Base-by-base conservation (phyloP, 73 alveolate genomes). In the Paramecium primaurelia region DNA sequence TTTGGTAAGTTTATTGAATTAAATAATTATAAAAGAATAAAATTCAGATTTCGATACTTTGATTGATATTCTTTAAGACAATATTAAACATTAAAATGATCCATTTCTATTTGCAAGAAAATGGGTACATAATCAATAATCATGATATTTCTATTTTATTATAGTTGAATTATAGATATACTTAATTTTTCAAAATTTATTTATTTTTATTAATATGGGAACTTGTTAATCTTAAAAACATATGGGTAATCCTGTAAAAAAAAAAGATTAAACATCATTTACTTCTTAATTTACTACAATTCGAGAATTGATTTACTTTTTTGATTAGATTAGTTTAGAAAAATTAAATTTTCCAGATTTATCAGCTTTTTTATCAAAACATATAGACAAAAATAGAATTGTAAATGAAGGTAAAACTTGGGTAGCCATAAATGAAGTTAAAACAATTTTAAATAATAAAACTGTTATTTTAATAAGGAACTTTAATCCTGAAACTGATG, bases 81-180 rank as follows among this genome's bases (percentile, higher is more conserved):
- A 73, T 40, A 42, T 73, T 26, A 73, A 73, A 36, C 59, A 73
- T 37, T 68, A 37, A 20, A 73, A 73, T 73, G 87, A 73, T 73
- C 87, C 60, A 3, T 34, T 73, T 44, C 38, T 73, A 73, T 73
- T 73, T 73, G 87, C 87, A 34, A 34, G 87, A n/a, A 73, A 73
- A 38, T 73, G 87, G 87, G 18, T 9, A 14, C 84, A 64, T 14
- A 64, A 64, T 28, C 49, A 64, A 64, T 28, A 11, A 64, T 7
- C 7, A 32, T 64, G 84, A 64, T 25, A 30, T 26, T 32, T 64
- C 34, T 54, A 51, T 51, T 51, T 51, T 51, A 51, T 51, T 16
- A 14, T 54, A n/a, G 36, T 54, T 25, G 8, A n/a, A 54, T 54
- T 54, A 54, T 32, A 64, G 84, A 28, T 3, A 64, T 64, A 28